These are phyloP conservation scores for Aspergillus costaricaensis DNA, from an alignment of 2,329 filamentous ascomycete species.

Conservation along the genomic window DNA sequence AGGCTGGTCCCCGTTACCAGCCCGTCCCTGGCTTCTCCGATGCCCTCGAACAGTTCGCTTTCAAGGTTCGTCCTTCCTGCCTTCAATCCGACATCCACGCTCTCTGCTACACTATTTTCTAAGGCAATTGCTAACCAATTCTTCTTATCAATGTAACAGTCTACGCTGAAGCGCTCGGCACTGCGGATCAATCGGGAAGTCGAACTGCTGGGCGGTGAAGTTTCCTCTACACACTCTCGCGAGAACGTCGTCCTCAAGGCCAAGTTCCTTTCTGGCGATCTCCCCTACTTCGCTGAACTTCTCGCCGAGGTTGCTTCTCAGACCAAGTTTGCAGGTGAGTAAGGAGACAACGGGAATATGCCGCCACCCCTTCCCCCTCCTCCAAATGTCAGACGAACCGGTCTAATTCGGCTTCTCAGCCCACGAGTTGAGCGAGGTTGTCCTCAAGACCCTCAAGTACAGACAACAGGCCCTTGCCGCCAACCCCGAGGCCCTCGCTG, in stretches of 20 bases:
- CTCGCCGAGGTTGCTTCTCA: conserved; percentile 86
- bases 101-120: neutral
- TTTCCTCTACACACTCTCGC: conserved; percentile 83
- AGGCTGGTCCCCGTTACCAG: conserved; percentile 93
- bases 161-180: conserved; percentile 79
- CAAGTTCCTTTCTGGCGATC: conserved; percentile 91
- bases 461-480: conserved; percentile 73
- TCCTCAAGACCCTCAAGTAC: conserved; percentile 73
- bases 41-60: conserved; percentile 91
- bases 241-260: conserved; percentile 91
- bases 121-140: conserved; percentile 15
- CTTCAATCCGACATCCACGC: conserved; percentile 22
- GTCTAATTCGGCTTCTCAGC: conserved; percentile 53
- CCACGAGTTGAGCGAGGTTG: conserved; percentile 87
- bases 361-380: neutral
- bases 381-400: neutral
- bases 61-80: conserved; percentile 69
- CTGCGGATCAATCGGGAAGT: conserved; percentile 92
- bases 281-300: conserved; percentile 96
- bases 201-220: conserved; percentile 90
- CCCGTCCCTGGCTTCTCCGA: conserved; percentile 84
- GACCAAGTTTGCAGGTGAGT: conserved; percentile 76
- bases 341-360: neutral
- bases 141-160: conserved; percentile 61
- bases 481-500: conserved; percentile 67